Base-by-base conservation (phyloP, 2,329 filamentous ascomycete species). In the Colletotrichum sp. region DNA sequence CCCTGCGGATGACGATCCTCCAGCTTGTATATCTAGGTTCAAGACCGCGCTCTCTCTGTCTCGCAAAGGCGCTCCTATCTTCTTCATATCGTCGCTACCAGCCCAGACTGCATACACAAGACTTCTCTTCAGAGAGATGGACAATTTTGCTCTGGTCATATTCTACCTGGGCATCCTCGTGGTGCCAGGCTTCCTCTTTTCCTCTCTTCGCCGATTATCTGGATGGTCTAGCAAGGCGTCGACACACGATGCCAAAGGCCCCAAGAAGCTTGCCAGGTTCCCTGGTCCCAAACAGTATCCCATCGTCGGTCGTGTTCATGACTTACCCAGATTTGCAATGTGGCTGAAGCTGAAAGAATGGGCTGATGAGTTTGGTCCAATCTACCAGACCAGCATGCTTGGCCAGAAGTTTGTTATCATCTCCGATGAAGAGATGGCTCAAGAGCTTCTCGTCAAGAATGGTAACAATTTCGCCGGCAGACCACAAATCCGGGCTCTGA, bases 271-370 rank as follows among this genome's bases (percentile, higher is more conserved):
- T 15, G 60, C 72, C 72, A 81, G 77, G 67, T 88, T 89, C 68
- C 88, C 88, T 0, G 88, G 88, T 0, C 88, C 88, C 13, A 84
- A 81, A 71, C 87, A 88, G 77, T 88, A 86, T 69, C 88, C 88
- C 52, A 79, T 90, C 26, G 81, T 90, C 21, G 88, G 88, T 34
- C 85, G 88, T 64, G 84, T 89, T 16, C 88, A 89, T 77, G 88
- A 90, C 75, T 78, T 90, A 3, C 86, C 88, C 10, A 84, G 86
- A 57, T 86, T 88, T 73, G 81, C 82, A 26, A 82, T 89, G 80
- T 89, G 88, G 88, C 84, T 88, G 78, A 89, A 89, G 81, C 89
- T 89, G 80, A 86, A 87, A 78, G 86, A 88, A 77, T 88, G 86
- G 87, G 85, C 85, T 15, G 83, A 87, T 68, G 80, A 81, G 21